Base-by-base conservation (phyloP, 2,329 filamentous ascomycete genomes). In the Epichloe elymi region DNA sequence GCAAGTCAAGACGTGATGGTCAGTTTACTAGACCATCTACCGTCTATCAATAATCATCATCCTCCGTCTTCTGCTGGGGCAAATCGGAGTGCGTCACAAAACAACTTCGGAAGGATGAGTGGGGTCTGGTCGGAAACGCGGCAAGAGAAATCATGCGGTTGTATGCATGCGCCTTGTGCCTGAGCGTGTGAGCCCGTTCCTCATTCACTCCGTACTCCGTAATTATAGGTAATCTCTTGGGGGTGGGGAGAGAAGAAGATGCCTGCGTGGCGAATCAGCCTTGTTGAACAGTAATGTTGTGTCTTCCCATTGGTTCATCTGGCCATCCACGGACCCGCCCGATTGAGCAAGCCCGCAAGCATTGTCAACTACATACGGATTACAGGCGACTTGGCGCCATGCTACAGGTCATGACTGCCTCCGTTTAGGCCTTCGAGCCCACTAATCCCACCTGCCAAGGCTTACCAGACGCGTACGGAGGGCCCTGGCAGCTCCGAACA, bases 271-370 rank as follows among this genome's bases (percentile, higher is more conserved):
- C 62, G 55, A 64, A 65, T 65, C 56, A 64, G 39, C 44, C 44
- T 33, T 10, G 19, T 44, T 52, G 26, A 48, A 50, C 62, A 53
- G 60, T 64, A 64, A 65, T 65, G 61, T 61, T 53, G 48, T 38
- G 33, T 43, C 33, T 14, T 52, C 20, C 54, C 47, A 66, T 66
- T 65, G 63, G 61, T 35, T 47, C 6, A 8, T 30, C 30, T 17
- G 6, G 17, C 1, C 12, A 17, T 40, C 39, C n/a, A 36, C 42
- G 30, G 44, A 45, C 5, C 43, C 52, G 8, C 26, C 49, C 54
- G 54, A 51, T 53, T 30, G 30, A 30, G 30, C 42, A 6, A 42
- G 19, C 6, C n/a, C 37, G 37, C 17, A 38, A 8, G 37, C 37
- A 38, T 5, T 38, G 37, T 8, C 37, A n/a, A n/a, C 14, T 8